These are phyloP conservation scores for Liriodendron chinense DNA, from an alignment of 164 flowering plant species.

Conservation along the genomic window DNA sequence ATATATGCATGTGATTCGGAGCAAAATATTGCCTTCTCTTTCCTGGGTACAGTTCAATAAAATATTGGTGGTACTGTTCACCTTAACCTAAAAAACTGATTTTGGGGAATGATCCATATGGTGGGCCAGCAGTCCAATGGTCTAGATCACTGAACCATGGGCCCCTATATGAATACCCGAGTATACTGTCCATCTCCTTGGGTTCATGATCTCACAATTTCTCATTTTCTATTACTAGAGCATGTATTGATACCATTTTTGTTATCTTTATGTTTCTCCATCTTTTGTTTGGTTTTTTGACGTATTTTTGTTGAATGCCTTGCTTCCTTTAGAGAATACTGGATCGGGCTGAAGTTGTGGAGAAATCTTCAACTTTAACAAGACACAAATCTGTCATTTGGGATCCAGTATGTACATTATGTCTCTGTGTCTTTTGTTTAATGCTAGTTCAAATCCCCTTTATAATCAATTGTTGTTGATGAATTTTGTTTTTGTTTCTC, in stretches of 20 bases:
- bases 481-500: background rate
- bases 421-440: background rate
- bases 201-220: background rate
- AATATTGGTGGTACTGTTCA: no score
- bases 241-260: background rate
- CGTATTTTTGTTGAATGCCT: background rate
- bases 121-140: no score
- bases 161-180: no score
- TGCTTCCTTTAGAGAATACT: slow-evolving; percentile 11
- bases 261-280: background rate
- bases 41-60: no score
- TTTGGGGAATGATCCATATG: no score
- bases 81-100: no score
- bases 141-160: no score
- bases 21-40: no score
- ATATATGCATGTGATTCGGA: no score
- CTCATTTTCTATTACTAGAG: background rate
- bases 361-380: slow-evolving; percentile 14
- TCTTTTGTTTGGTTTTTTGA: background rate
- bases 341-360: slow-evolving; percentile 12
- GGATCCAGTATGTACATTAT: slow-evolving; percentile 32
- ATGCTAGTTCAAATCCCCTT: background rate
- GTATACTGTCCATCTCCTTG: no score
- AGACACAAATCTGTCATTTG: slow-evolving; percentile 4
- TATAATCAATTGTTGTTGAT: background rate